Base-by-base conservation (phyloP, 495 filamentous ascomycete species). In the Aspergillus sclerotiicarbonarius region DNA sequence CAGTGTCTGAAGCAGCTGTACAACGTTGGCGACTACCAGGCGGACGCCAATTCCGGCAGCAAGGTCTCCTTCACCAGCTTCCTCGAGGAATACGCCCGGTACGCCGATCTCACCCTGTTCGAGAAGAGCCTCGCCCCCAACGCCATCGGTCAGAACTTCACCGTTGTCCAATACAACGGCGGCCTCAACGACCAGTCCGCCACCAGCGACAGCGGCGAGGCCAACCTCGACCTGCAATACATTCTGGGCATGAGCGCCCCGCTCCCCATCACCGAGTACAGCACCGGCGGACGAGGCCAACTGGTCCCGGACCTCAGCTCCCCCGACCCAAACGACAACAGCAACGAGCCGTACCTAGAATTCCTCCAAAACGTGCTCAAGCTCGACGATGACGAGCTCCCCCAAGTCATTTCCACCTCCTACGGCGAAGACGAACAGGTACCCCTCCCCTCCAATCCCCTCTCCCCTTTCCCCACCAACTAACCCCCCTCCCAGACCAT, bases 401-500 rank as follows among this genome's bases (percentile, higher is more conserved):
- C 90, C 1, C 84, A 88, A 57, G 84, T 89, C 12, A 82, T 96
- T 57, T 86, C 88, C 35, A 91, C 85, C 44, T 90, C 87, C 0
- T 96, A 94, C 67, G 89, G 89, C 41, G 90, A 93, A 61, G 83
- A 91, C 47, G 91, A 96, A 67, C 80, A 77, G 71, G 64, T 75
- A 66, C 16, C 19, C 54, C 31, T n/a, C 12, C 29, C 12, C n/a
- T 19, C 31, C 35, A 18, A 44, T 33, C 5, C 16, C 52, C n/a
- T 32, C 6, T 31, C 4, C 44, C 41, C 45, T 18, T 20, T 12
- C 1, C 1, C 46, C 6, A 1, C 10, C 12, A 32, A 16, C 33
- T 9, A 32, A 15, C 21, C 35, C 6, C n/a, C 15, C 44, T 49
- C 15, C 10, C 73, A 92, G 73, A 88, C 83, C 5, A 81, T 94